Percentiles rank a stretch among this genome's conserved stretches.
Conservation (phyloP, 345 rosid genomes). For the Ceriops tagal region DNA sequence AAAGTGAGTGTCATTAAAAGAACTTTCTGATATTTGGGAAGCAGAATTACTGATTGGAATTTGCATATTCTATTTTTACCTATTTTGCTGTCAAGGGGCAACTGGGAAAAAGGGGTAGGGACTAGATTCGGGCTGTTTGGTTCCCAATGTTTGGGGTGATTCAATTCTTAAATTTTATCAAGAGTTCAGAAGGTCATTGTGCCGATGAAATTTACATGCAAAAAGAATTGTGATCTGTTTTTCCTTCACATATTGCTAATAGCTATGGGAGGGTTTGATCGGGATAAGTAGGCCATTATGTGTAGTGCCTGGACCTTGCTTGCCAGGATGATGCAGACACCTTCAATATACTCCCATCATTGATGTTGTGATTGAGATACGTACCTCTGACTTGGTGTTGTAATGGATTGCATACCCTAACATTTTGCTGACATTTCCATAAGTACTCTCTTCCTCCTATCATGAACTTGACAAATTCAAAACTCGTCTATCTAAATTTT, state of each 20-base stretch:
- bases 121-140: neutral
- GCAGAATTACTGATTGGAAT: neutral
- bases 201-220: neutral
- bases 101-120: neutral
- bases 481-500: neutral
- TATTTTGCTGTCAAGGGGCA: neutral
- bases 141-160: neutral
- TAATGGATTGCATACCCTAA: too few relatives aligned
- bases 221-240: neutral
- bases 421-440: too few relatives aligned
- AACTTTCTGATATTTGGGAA: neutral
- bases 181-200: neutral
- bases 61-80: neutral
- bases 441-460: too few relatives aligned
- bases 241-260: neutral
- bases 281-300: too few relatives aligned
- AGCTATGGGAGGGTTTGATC: too few relatives aligned
- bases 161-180: neutral
- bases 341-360: too few relatives aligned
- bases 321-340: too few relatives aligned
- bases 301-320: too few relatives aligned
- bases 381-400: too few relatives aligned
- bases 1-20: constrained; percentile 49
- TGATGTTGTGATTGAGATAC: too few relatives aligned
- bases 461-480: neutral